Conservation (phyloP, 331 rosid species). For the Quercus tomentella region DNA sequence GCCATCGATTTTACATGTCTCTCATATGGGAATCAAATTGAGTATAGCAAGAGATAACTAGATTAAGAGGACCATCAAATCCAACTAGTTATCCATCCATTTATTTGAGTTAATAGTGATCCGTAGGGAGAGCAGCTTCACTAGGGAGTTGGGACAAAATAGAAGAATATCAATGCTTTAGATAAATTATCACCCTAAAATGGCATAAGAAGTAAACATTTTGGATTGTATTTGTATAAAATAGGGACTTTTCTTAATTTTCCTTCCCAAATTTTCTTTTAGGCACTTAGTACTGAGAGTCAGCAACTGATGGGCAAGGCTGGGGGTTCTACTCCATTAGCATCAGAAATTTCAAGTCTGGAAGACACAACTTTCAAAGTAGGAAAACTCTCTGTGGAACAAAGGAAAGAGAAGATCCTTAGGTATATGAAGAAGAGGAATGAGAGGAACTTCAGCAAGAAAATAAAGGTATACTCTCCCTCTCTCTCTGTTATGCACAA, state of each 20-base stretch:
- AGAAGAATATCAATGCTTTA: neutral
- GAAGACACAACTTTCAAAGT: constrained; percentile 80
- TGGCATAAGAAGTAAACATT: neutral
- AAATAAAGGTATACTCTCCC: constrained; percentile 67
- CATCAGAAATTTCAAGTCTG: constrained; percentile 64
- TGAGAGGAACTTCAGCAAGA: constrained; percentile 97
- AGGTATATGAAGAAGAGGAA: constrained; percentile 94
- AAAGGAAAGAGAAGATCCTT: constrained; percentile 88
- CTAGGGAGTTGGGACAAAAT: no score
- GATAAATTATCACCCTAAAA: neutral
- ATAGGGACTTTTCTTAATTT: neutral
- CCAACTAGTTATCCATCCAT: no score
- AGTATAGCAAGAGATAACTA: neutral
- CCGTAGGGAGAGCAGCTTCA: no score
- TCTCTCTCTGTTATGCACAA: neutral
- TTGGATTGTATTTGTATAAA: neutral
- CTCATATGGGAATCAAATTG: neutral
- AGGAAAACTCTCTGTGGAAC: constrained; percentile 84
- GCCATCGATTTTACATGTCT: neutral
- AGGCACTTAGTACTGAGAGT: constrained; percentile 65
- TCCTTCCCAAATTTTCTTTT: neutral
- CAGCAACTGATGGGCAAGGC: constrained; percentile 59
- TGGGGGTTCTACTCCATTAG: constrained; percentile 56
- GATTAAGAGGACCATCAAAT: neutral
- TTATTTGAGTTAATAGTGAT: no score